phyloP scores from a whole-genome alignment of 2,329 filamentous ascomycete species.

The Aulographum hederae region DNA sequence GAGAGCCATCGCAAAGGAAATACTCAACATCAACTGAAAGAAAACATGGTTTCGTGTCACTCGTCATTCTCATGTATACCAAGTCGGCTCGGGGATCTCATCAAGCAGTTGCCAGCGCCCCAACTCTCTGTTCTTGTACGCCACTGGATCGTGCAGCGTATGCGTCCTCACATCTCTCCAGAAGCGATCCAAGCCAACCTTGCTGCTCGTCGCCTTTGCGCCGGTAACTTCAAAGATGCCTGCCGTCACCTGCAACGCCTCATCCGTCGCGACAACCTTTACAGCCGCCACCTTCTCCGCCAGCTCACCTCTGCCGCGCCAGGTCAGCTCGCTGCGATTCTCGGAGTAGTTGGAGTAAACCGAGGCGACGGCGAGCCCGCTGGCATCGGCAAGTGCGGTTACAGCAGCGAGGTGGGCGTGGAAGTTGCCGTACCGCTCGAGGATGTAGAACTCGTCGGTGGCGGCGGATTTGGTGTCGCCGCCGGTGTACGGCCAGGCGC shows the following conservation, averaged over 20 bases:
- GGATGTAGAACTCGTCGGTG: conserved; percentile 46
- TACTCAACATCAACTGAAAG: too few species aligned
- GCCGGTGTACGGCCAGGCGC: conserved; percentile 46
- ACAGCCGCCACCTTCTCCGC: conserved; percentile 44
- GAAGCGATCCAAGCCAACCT: conserved; percentile 43
- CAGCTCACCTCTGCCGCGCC: conserved; percentile 36
- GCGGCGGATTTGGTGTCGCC: conserved; percentile 41
- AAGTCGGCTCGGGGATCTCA: too few species aligned
- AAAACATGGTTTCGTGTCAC: too few species aligned
- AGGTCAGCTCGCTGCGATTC: conserved; percentile 27
- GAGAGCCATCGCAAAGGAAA: too few species aligned
- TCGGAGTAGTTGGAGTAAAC: conserved; percentile 26
- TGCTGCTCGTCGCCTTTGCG: conserved; percentile 36
- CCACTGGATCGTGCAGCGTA: conserved; percentile 46
- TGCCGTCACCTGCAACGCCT: conserved; percentile 35
- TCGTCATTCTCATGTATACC: too few species aligned
- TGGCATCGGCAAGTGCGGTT: conserved; percentile 38
- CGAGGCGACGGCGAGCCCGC: conserved; percentile 28
- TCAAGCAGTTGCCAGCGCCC: conserved; percentile 37
- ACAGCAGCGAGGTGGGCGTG: conserved; percentile 42
- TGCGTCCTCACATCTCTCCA: conserved; percentile 51
- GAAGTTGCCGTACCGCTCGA: conserved; percentile 46
- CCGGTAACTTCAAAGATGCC: conserved; percentile 49
- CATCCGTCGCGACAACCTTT: conserved; percentile 46
- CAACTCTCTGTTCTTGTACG: conserved; percentile 47